Evolutionary conservation across 2,329 filamentous ascomycete genomes (phyloP).

Genomic region (Penicillium nordicum): DNA sequence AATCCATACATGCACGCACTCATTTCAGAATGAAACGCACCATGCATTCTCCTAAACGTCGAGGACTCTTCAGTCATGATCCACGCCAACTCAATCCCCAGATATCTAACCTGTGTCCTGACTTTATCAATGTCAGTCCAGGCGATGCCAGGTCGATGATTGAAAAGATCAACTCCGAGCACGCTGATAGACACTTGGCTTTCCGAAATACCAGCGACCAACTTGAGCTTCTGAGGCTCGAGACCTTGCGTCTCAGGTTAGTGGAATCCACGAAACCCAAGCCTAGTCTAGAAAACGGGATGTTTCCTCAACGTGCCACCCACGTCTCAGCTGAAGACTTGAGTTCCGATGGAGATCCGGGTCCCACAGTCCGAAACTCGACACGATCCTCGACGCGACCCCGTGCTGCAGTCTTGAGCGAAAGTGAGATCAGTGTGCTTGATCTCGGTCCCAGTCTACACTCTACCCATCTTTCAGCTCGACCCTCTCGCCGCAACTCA

Average conservation of each 20-base stretch:
- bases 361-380: neutral
- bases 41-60: neutral
- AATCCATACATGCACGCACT: neutral
- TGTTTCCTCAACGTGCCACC: neutral
- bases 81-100: neutral
- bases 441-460: slow-evolving; percentile 23
- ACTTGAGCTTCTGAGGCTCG: neutral
- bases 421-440: slow-evolving; percentile 28
- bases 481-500: neutral
- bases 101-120: neutral
- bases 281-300: neutral
- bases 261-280: neutral
- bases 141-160: neutral
- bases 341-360: neutral
- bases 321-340: neutral
- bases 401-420: slow-evolving; percentile 8
- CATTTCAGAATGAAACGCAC: neutral
- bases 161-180: neutral
- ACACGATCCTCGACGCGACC: neutral
- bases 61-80: too few relatives aligned
- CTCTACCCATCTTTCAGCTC: neutral
- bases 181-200: neutral
- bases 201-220: neutral
- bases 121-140: neutral
- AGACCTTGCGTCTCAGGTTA: neutral